A percentile compares a stretch with the other conserved stretches of the same genome.
phyloP scores from a whole-genome alignment of 2,329 filamentous ascomycete genomes.

The Thelonectria olida region DNA sequence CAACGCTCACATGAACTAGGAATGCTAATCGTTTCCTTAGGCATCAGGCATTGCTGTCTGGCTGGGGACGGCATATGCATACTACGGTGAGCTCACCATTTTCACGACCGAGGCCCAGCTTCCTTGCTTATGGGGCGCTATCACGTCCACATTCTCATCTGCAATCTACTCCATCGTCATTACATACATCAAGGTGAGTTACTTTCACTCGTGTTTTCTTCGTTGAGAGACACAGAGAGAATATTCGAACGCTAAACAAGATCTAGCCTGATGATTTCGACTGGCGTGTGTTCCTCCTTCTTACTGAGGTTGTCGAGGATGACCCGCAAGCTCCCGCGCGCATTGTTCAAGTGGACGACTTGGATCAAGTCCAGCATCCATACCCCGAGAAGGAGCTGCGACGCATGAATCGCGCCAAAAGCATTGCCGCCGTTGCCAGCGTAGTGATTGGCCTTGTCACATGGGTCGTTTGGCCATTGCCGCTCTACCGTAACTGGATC shows the following conservation, averaged over 20 bases:
- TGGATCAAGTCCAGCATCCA: slow-evolving; percentile 18
- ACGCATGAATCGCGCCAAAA: slow-evolving; percentile 13
- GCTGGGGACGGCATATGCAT: slow-evolving; percentile 14
- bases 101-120: slow-evolving; percentile 18
- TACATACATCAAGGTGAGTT: slow-evolving; percentile 9
- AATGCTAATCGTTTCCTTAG: neutral
- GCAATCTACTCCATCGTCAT: slow-evolving; percentile 17
- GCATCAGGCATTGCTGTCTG: slow-evolving; percentile 15
- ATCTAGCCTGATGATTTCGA: slow-evolving; percentile 15
- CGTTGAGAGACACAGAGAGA: too few species aligned
- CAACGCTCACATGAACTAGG: neutral
- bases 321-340: slow-evolving; percentile 1
- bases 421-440: slow-evolving; percentile 6
- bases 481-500: slow-evolving; percentile 15
- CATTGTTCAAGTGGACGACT: slow-evolving; percentile 9
- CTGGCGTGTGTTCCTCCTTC: slow-evolving; percentile 15
- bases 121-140: slow-evolving; percentile 16
- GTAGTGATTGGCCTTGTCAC: slow-evolving; percentile 14
- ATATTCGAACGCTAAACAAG: neutral
- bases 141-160: slow-evolving; percentile 17
- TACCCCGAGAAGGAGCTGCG: slow-evolving; percentile 14
- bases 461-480: slow-evolving; percentile 19
- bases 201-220: too few species aligned
- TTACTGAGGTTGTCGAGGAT: slow-evolving; percentile 15
- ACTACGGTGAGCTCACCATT: slow-evolving; percentile 16